These are phyloP conservation scores for Berberis vulgaris DNA, from an alignment of 164 flowering plant genomes.

Conservation along the genomic window DNA sequence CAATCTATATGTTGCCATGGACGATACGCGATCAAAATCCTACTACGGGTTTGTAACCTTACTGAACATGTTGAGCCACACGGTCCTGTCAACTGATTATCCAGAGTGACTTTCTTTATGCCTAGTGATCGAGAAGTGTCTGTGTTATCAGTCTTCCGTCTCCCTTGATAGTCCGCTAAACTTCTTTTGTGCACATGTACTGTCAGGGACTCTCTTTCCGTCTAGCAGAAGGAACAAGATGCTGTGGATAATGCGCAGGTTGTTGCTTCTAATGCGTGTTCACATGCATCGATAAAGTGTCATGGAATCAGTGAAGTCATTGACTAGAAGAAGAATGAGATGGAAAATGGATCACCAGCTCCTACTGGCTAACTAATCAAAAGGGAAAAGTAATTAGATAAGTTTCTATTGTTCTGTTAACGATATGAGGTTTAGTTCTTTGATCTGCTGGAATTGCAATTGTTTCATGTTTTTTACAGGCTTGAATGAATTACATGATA, in stretches of 20 bases:
- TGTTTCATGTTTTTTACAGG: too few species aligned
- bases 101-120: background rate
- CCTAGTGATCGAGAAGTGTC: background rate
- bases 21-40: background rate
- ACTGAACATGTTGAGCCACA: background rate
- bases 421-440: too few species aligned
- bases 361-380: too few species aligned
- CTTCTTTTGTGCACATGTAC: background rate
- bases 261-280: background rate
- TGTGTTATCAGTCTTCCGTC: background rate
- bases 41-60: background rate
- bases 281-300: background rate
- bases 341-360: background rate
- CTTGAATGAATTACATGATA: too few species aligned
- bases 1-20: background rate
- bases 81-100: background rate
- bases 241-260: conserved; percentile 1
- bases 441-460: too few species aligned
- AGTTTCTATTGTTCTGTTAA: too few species aligned
- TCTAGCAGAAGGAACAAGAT: background rate
- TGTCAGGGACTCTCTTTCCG: background rate
- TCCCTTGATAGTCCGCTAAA: background rate
- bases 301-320: background rate
- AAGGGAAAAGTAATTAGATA: too few species aligned
- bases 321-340: background rate